phyloP scores from a whole-genome alignment of 2,329 filamentous ascomycete species.

The Trichoderma afroharzianum region DNA sequence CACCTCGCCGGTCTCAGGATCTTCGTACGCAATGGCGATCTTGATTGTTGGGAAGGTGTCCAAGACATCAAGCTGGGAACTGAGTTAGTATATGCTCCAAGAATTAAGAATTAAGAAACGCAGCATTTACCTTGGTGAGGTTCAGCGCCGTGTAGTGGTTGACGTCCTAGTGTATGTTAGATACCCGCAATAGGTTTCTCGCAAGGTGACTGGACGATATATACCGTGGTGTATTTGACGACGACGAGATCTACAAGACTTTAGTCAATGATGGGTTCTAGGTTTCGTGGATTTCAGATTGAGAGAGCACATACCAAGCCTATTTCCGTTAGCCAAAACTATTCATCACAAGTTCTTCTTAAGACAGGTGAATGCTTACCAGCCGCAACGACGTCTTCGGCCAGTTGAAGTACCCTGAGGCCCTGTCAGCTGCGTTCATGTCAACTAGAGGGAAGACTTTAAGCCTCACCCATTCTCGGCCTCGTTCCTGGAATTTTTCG shows the following conservation, averaged over 20 bases:
- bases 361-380: constrained; percentile 31
- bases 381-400: constrained; percentile 57
- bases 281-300: constrained; percentile 9
- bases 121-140: constrained; percentile 46
- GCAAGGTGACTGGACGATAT: not conserved
- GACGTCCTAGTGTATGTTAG: constrained; percentile 37
- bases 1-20: constrained; percentile 27
- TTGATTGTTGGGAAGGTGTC: constrained; percentile 74
- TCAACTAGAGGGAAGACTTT: not conserved
- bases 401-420: constrained; percentile 48
- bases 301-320: constrained; percentile 24
- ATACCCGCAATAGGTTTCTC: not conserved
- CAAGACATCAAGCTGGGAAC: constrained; percentile 51
- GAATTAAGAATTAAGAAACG: not conserved
- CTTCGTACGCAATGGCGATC: constrained; percentile 67
- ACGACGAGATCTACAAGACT: constrained; percentile 56
- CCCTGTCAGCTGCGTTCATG: not conserved
- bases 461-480: constrained; percentile 38
- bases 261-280: constrained; percentile 19
- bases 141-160: constrained; percentile 65
- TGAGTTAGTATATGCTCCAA: constrained; percentile 38
- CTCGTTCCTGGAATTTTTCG: constrained; percentile 46
- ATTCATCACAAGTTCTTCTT: not conserved
- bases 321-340: constrained; percentile 9
- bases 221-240: constrained; percentile 54